Conservation (phyloP, 2,329 filamentous ascomycete genomes). For the Immersiporthe knoxdaviesiana region DNA sequence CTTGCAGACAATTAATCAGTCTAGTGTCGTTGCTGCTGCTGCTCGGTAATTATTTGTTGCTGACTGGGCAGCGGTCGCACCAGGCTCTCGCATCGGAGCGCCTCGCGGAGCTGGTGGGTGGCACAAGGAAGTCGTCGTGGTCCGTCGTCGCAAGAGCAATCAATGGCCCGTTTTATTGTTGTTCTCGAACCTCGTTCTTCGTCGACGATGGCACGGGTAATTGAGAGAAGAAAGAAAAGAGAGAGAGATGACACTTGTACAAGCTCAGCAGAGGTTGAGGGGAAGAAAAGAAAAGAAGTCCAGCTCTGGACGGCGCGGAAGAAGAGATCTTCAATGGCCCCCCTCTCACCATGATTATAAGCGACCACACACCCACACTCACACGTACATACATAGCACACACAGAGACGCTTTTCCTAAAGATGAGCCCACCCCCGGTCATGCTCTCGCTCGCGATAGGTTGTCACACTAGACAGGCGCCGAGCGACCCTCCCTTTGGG, state of each 20-base stretch:
- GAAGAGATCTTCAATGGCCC: neutral
- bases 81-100: slow-evolving; percentile 25
- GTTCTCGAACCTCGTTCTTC: neutral
- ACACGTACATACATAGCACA: too few relatives aligned
- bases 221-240: neutral
- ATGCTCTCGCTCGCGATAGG: neutral
- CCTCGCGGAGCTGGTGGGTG: neutral
- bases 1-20: neutral
- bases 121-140: neutral
- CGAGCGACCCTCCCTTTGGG: neutral
- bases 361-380: neutral
- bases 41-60: slow-evolving; percentile 9
- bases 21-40: neutral
- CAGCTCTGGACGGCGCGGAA: neutral
- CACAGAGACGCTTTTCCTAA: too few relatives aligned
- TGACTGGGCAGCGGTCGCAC: slow-evolving; percentile 27
- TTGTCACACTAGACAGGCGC: slow-evolving; percentile 7
- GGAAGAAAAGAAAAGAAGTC: neutral
- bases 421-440: neutral
- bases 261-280: neutral
- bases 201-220: neutral
- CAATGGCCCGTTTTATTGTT: neutral
- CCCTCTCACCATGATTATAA: neutral
- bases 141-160: neutral
- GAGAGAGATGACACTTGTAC: neutral